Evolutionary conservation across 2,329 filamentous ascomycete genomes (phyloP).

Genomic region (Cryphonectria japonica): DNA sequence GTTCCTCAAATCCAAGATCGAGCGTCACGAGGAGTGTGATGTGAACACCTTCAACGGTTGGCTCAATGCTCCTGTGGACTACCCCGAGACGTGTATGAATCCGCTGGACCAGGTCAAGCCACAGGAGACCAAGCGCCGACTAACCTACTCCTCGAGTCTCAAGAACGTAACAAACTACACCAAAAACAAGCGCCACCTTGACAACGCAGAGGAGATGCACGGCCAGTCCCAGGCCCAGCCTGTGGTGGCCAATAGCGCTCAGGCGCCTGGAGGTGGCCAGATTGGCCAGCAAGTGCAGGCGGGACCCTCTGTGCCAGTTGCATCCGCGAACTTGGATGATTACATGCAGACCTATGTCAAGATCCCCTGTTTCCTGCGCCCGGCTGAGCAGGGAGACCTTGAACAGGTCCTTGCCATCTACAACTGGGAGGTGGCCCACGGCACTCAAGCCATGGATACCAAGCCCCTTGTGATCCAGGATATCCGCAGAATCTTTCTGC

Average conservation of each 20-base stretch:
- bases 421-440: constrained; percentile 30
- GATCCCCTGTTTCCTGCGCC: constrained; percentile 25
- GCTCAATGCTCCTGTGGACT: constrained; percentile 25
- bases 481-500: constrained; percentile 18
- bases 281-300: neutral
- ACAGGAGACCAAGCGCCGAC: constrained; percentile 5
- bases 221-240: neutral
- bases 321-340: neutral
- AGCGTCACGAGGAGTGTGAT: constrained; percentile 25
- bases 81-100: constrained; percentile 21
- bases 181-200: constrained; percentile 18
- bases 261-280: neutral
- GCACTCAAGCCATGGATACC: constrained; percentile 28
- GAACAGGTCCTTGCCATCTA: constrained; percentile 26
- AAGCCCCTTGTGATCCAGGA: constrained; percentile 16
- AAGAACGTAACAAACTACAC: constrained; percentile 5
- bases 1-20: neutral
- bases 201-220: neutral
- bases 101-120: neutral
- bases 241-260: neutral
- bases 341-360: constrained; percentile 7
- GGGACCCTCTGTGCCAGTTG: neutral
- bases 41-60: constrained; percentile 21
- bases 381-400: constrained; percentile 20
- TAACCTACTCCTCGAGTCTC: constrained; percentile 10